Base-by-base conservation (phyloP, 1,139 yeast genomes). In the Hyphopichia buzzinii region DNA sequence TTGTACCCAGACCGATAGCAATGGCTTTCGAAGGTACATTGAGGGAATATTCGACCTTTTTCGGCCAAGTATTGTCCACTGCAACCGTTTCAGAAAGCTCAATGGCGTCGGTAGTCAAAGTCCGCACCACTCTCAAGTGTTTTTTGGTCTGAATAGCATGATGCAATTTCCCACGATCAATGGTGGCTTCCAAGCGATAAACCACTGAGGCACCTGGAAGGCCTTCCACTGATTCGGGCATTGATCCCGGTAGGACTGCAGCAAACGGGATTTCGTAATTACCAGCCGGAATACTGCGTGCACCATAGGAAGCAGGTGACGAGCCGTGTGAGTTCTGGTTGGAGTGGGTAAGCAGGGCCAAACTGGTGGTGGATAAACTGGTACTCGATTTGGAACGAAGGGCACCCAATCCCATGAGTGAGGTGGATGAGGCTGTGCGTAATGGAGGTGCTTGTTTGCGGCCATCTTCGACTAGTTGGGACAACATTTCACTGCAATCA, bases 1-100 rank as follows among this genome's bases (percentile, higher is more conserved):
- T 85, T 2, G 86, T 72, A 0, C 78, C 66, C 0, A 95, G 81
- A 1, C 98, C 98, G 29, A 92, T 81, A 0, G 97, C 95, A 26
- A 88, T 77, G 0, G 97, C 96, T 54, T 86, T 83, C 12, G 90
- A 73, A 0, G 97, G 97, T 8, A 87, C 81, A 41, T 86, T 84
- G 38, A 92, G 77, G 2, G 92, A 78, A 59, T 92, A 92, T 51
- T 94, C 97, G 32, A 92, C 87, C 57, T 92, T 92, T 33, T 79
- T 69, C 3, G 98, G 97, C 99, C 99, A 94, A 0, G 92, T 83
- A 56, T 92, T 92, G 54, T 89, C 96, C 16, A 92, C 95, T 0
- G 96, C 89, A 47, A 89, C 86, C 0, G 97, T 88, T 60, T 92
- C 97, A 0, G 94, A 75, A 30, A 90, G 67, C 53, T 94, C 98